Percentiles rank a stretch among this genome's conserved stretches.
Conservation (phyloP, 208 protist genomes). For the Leishmania turanica region DNA sequence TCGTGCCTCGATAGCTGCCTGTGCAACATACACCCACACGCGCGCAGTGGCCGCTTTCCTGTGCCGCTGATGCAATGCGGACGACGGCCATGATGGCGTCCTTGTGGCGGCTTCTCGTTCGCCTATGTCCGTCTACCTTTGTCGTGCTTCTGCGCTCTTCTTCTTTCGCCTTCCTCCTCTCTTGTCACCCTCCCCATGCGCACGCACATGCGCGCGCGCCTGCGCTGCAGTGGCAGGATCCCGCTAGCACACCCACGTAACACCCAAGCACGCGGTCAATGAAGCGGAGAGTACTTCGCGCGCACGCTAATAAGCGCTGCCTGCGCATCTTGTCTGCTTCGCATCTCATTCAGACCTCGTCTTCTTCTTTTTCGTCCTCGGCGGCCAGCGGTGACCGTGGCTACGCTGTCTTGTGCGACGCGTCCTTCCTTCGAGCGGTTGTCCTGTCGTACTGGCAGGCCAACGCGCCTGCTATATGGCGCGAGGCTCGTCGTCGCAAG, state of each 20-base stretch:
- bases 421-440: slow-evolving; percentile 79
- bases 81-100: background rate
- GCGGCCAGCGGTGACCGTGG: slow-evolving; percentile 14
- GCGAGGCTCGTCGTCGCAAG: slow-evolving; percentile 24
- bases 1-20: background rate
- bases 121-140: slow-evolving; percentile 2
- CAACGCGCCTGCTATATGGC: slow-evolving; percentile 26
- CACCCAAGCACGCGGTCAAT: slow-evolving; percentile 22
- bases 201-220: background rate
- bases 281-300: slow-evolving; percentile 82
- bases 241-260: background rate
- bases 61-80: background rate
- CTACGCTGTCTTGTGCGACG: slow-evolving; percentile 72
- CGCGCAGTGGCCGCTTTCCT: background rate
- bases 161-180: background rate
- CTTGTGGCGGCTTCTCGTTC: background rate
- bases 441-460: slow-evolving; percentile 43
- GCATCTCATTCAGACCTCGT: slow-evolving; percentile 37
- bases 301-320: slow-evolving; percentile 80
- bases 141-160: background rate
- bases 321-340: slow-evolving; percentile 68
- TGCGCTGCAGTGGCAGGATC: background rate
- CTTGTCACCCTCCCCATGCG: background rate
- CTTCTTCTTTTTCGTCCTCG: background rate
- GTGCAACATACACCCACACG: background rate